phyloP scores from a whole-genome alignment of 1,139 yeast genomes.

The Yamadazyma mexicana region DNA sequence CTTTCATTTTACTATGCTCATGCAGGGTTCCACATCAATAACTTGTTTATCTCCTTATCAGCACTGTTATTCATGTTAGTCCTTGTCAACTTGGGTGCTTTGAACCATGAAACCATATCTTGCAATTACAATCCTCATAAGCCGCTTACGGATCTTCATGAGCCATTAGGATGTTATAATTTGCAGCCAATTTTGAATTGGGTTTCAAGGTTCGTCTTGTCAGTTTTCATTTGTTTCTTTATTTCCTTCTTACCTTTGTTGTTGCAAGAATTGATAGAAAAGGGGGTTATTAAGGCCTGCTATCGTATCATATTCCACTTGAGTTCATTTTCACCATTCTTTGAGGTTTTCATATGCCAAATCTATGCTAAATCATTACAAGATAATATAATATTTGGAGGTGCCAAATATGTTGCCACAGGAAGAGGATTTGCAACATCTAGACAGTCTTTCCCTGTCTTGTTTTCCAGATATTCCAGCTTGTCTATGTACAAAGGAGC shows the following conservation, averaged over 20 bases:
- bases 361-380: slow-evolving; percentile 72
- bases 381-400: slow-evolving; percentile 74
- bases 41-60: slow-evolving; percentile 74
- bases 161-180: slow-evolving; percentile 75
- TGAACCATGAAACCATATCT: slow-evolving; percentile 57
- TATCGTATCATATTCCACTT: slow-evolving; percentile 64
- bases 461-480: slow-evolving; percentile 66
- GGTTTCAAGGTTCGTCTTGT: slow-evolving; percentile 77
- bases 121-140: slow-evolving; percentile 48
- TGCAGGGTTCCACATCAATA: slow-evolving; percentile 87
- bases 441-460: slow-evolving; percentile 55
- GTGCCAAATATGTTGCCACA: slow-evolving; percentile 80
- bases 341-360: slow-evolving; percentile 87
- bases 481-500: slow-evolving; percentile 69
- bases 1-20: slow-evolving; percentile 88
- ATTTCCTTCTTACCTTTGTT: slow-evolving; percentile 79
- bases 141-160: slow-evolving; percentile 60
- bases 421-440: slow-evolving; percentile 85
- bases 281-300: slow-evolving; percentile 67
- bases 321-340: slow-evolving; percentile 73
- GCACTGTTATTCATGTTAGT: slow-evolving; percentile 70
- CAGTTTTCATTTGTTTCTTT: slow-evolving; percentile 80
- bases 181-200: slow-evolving; percentile 73
- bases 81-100: slow-evolving; percentile 64
- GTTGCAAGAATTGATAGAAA: slow-evolving; percentile 77